These are phyloP conservation scores for Claviceps africana DNA, from an alignment of 2,329 filamentous ascomycete genomes.

Conservation along the genomic window DNA sequence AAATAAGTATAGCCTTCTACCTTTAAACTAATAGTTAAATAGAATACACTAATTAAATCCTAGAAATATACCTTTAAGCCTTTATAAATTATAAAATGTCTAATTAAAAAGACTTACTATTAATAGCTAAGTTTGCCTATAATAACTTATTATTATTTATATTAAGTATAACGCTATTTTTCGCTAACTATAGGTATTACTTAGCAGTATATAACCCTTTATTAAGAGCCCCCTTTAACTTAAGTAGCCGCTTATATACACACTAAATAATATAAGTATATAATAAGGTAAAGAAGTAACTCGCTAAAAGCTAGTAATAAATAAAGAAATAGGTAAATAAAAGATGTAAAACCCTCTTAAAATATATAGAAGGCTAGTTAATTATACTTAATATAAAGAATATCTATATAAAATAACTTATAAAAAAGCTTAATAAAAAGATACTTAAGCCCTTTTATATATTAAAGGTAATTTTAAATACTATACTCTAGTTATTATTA, in stretches of 20 bases:
- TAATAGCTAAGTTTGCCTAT: not conserved
- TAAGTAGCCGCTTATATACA: not conserved
- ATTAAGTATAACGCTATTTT: not conserved
- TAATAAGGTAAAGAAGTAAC: not conserved
- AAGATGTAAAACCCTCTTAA: no score
- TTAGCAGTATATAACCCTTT: not conserved
- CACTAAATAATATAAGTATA: not conserved
- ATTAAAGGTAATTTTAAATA: no score
- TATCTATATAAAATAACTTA: no score
- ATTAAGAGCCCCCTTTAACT: not conserved
- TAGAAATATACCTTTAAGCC: not conserved
- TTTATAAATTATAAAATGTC: not conserved
- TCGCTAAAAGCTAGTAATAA: no score
- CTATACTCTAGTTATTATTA: no score
- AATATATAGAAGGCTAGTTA: no score
- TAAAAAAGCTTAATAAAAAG: no score
- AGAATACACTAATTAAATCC: not conserved
- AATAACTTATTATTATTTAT: not conserved
- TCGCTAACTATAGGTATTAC: not conserved
- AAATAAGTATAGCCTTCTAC: no score
- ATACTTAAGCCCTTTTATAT: no score
- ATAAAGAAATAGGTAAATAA: no score
- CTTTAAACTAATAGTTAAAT: no score
- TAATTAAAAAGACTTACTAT: not conserved
- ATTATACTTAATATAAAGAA: no score